Conservation (phyloP, 1,284 basidiomycete genomes). For the Boletus subluridellus region DNA sequence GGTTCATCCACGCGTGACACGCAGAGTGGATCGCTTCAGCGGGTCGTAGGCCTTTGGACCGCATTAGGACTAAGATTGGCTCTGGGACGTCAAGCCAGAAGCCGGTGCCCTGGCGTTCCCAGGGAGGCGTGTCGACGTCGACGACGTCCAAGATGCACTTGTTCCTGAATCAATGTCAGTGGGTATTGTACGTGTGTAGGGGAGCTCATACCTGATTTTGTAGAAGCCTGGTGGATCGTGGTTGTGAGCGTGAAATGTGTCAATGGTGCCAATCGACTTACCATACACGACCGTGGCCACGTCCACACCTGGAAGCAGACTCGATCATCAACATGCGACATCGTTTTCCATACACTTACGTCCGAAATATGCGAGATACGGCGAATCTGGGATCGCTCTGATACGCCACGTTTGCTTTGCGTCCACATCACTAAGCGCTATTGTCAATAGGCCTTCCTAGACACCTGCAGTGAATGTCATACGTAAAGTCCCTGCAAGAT, state of each 20-base stretch:
- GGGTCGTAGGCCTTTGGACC: constrained; percentile 4
- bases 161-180: constrained; percentile 41
- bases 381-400: too few species aligned
- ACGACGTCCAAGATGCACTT: constrained; percentile 65
- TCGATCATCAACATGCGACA: neutral
- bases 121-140: constrained; percentile 76
- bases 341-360: too few species aligned
- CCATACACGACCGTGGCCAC: constrained; percentile 76
- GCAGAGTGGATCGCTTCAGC: too few species aligned
- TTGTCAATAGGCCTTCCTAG: too few species aligned
- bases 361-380: too few species aligned
- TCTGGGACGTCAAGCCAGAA: constrained; percentile 84
- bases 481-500: too few species aligned
- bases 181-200: too few species aligned
- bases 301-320: constrained; percentile 51
- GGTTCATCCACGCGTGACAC: too few species aligned
- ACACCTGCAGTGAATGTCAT: too few species aligned
- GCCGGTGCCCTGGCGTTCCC: constrained; percentile 75
- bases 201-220: constrained; percentile 44
- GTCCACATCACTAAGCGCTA: too few species aligned
- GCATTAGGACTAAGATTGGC: constrained; percentile 51
- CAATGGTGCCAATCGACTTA: constrained; percentile 30
- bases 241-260: neutral
- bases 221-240: constrained; percentile 33
- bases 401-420: too few species aligned